These are phyloP conservation scores for Botrytis squamosa DNA, from an alignment of 2,329 filamentous ascomycete species.

Conservation along the genomic window DNA sequence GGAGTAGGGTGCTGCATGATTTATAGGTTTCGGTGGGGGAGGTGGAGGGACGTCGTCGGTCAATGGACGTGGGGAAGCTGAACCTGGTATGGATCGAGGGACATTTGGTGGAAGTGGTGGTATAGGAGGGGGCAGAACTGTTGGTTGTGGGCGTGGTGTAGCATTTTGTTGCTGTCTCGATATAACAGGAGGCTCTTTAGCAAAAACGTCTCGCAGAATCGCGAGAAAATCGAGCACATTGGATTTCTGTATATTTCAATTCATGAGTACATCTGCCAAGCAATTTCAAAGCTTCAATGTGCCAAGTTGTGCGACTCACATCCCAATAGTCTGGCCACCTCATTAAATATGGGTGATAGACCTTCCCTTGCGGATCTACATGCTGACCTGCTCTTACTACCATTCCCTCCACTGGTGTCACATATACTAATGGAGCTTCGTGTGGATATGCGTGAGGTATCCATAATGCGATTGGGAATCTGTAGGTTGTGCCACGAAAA, in stretches of 20 bases:
- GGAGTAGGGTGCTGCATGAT: constrained; percentile 26
- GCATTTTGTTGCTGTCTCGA: constrained; percentile 60
- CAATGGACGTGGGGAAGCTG: constrained; percentile 38
- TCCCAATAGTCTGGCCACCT: constrained; percentile 89
- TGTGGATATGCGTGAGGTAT: constrained; percentile 86
- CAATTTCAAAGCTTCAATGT: neutral
- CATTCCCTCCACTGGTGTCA: constrained; percentile 87
- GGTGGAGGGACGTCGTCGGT: constrained; percentile 35
- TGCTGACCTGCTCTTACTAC: constrained; percentile 88
- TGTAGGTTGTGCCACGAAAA: constrained; percentile 85
- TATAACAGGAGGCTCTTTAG: constrained; percentile 90
- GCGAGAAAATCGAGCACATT: constrained; percentile 79
- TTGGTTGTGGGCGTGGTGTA: constrained; percentile 41
- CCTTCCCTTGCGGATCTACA: constrained; percentile 85
- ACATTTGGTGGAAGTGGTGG: constrained; percentile 70
- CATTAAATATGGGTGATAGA: constrained; percentile 94
- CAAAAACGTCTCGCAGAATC: constrained; percentile 82
- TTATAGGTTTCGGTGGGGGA: constrained; percentile 39
- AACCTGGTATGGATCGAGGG: constrained; percentile 45
- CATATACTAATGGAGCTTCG: constrained; percentile 82
- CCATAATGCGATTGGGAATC: constrained; percentile 92
- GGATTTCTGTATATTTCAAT: constrained; percentile 63
- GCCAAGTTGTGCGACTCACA: constrained; percentile 54
- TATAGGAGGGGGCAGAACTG: constrained; percentile 59
- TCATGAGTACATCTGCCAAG: constrained; percentile 1